Evolutionary conservation across 805 yeast species (phyloP), one percentile per base, ranked within the genome.

Genomic region (Alloascoidea hylecoeti): DNA sequence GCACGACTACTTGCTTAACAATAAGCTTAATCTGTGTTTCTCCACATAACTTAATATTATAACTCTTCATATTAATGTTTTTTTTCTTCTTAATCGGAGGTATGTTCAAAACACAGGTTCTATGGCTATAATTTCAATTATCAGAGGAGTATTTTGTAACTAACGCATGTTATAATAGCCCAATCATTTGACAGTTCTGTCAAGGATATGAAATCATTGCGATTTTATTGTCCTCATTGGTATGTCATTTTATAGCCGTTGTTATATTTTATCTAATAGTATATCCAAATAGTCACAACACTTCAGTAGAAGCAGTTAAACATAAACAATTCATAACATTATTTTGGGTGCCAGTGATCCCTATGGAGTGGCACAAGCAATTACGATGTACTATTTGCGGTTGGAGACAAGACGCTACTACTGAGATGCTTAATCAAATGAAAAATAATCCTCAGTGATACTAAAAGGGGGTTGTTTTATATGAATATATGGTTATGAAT

Each of bases 321-420:
- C 30, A 23, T 23, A 23, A 23, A n/a, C 30, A 23, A n/a, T 23
- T 23, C 30, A 9, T 23, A 9, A 23, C 30, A 23, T 9, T 23
- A 9, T 23, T 23, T 23, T 23, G 30, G 30, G n/a, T 23, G 13
- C 30, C 30, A n/a, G 13, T 23, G n/a, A n/a, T 23, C 30, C 30
- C 30, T n/a, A 23, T 23, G 30, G 30, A 23, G n/a, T 23, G 30
- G 30, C 30, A 23, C n/a, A 9, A 23, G 30, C 30, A 23, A 23
- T n/a, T 23, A 9, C 30, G 30, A n/a, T 23, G 30, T 23, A 23
- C 30, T 9, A 23, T 23, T 23, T 23, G 30, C 30, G 30, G 30
- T n/a, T 23, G 30, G 30, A 23, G 30, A n/a, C 30, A 23, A 23
- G 13, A 23, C 13, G 30, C 30, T 9, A 23, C 9, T n/a, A 23